phyloP scores from a whole-genome alignment of 2,329 filamentous ascomycete genomes.

The Aspergillus texensis region DNA sequence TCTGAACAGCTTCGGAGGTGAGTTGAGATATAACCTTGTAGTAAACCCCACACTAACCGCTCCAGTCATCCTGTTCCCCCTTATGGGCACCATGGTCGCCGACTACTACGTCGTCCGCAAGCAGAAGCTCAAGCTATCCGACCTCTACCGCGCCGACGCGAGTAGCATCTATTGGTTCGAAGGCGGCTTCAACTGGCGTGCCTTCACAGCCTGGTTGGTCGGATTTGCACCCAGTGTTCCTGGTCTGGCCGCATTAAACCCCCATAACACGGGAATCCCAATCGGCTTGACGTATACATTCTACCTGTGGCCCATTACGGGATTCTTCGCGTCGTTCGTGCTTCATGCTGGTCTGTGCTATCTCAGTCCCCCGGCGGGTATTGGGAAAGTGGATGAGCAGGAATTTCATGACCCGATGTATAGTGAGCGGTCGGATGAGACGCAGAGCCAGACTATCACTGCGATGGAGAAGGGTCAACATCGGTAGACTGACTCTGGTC shows the following conservation, averaged over 20 bases:
- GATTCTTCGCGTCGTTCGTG: neutral
- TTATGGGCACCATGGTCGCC: slow-evolving; percentile 33
- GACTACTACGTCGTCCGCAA: slow-evolving; percentile 39
- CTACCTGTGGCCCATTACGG: neutral
- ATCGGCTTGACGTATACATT: neutral
- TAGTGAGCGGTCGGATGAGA: neutral
- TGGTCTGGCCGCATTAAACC: neutral
- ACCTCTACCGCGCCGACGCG: slow-evolving; percentile 45
- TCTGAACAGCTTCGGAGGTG: slow-evolving; percentile 44
- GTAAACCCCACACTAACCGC: neutral
- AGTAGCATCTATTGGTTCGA: slow-evolving; percentile 48
- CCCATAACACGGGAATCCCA: neutral
- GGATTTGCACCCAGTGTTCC: neutral
- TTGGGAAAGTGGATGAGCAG: neutral
- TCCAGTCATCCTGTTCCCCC: neutral
- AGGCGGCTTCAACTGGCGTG: slow-evolving; percentile 50
- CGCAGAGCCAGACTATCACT: neutral
- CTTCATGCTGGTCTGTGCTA: neutral
- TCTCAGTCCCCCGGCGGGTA: neutral
- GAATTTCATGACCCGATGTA: neutral
- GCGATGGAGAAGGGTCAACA: neutral
- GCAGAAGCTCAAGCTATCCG: slow-evolving; percentile 45
- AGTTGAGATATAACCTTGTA: too few species aligned
- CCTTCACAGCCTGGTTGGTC: slow-evolving; percentile 32
- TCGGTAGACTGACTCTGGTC: neutral